Evolutionary conservation across 495 filamentous ascomycete species (phyloP).

Genomic region (Aspergillus sclerotioniger): DNA sequence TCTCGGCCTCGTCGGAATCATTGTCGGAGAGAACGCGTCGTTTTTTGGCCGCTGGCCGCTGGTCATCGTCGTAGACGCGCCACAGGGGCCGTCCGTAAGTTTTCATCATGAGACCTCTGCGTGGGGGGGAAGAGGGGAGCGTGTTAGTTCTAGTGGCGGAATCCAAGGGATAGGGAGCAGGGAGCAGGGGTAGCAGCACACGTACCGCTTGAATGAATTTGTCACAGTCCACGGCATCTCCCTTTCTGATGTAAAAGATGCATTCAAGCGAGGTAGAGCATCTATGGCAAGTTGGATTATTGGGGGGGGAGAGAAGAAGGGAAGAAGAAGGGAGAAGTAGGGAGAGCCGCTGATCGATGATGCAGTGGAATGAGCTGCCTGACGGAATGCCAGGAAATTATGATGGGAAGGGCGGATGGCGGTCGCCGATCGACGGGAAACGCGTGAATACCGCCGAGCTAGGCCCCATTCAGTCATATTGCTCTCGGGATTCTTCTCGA

Average conservation of each 20-base stretch:
- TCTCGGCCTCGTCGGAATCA: slow-evolving; percentile 47
- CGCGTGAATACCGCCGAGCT: slow-evolving; percentile 23
- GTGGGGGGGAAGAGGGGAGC: background rate
- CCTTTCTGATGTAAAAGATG: slow-evolving; percentile 24
- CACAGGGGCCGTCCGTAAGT: slow-evolving; percentile 51
- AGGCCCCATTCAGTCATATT: slow-evolving; percentile 32
- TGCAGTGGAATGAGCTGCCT: background rate
- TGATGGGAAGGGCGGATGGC: slow-evolving; percentile 16
- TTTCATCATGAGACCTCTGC: slow-evolving; percentile 53
- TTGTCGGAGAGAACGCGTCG: slow-evolving; percentile 42
- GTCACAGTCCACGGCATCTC: slow-evolving; percentile 57
- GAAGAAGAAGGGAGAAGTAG: slow-evolving; percentile 8
- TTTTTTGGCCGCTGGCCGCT: slow-evolving; percentile 41
- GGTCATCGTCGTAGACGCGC: slow-evolving; percentile 50
- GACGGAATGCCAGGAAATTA: slow-evolving; percentile 2
- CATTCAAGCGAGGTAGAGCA: slow-evolving; percentile 23
- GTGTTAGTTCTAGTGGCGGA: slow-evolving; percentile 4
- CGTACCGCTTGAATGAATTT: slow-evolving; percentile 57
- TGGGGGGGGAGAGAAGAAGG: slow-evolving; percentile 7
- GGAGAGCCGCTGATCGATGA: background rate
- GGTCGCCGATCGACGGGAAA: slow-evolving; percentile 25
- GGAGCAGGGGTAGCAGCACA: background rate
- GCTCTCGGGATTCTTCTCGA: slow-evolving; percentile 1
- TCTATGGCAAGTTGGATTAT: slow-evolving; percentile 14
- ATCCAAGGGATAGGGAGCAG: background rate